Conservation (phyloP, 2,329 filamentous ascomycete species). For the Incumbomyces delicatus region DNA sequence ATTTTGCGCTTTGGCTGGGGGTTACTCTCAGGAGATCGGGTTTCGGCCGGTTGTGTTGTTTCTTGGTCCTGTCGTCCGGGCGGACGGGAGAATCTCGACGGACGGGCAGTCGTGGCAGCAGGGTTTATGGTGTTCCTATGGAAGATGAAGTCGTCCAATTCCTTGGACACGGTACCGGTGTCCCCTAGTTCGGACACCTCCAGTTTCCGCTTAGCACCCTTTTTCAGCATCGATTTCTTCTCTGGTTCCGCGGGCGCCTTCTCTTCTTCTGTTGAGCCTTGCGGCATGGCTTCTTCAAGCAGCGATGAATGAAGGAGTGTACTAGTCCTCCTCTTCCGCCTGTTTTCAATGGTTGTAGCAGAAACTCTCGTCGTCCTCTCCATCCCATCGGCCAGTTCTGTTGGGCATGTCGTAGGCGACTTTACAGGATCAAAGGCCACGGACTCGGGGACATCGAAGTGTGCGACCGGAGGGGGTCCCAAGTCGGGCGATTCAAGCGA, state of each 20-base stretch:
- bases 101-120: constrained; percentile 8
- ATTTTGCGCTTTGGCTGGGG: constrained; percentile 12
- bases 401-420: constrained; percentile 10
- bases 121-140: constrained; percentile 13
- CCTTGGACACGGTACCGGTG: constrained; percentile 8
- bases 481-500: constrained; percentile 25
- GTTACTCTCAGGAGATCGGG: constrained; percentile 11
- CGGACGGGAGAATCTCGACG: constrained; percentile 17
- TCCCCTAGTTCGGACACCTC: constrained; percentile 17
- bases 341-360: constrained; percentile 36
- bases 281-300: constrained; percentile 22
- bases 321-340: constrained; percentile 44
- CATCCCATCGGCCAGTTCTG: constrained; percentile 16
- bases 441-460: constrained; percentile 41
- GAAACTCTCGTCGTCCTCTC: constrained; percentile 22
- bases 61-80: constrained; percentile 12
- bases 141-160: constrained; percentile 17
- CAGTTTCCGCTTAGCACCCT: constrained; percentile 20
- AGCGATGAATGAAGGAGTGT: constrained; percentile 33
- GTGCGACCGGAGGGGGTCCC: constrained; percentile 42
- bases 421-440: constrained; percentile 34
- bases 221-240: constrained; percentile 11
- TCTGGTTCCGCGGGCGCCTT: not conserved
- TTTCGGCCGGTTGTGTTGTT: not conserved
- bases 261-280: constrained; percentile 12